Evolutionary conservation across 371 early-diverging fungal genomes (phyloP).

Genomic region (Circinella umbellata): DNA sequence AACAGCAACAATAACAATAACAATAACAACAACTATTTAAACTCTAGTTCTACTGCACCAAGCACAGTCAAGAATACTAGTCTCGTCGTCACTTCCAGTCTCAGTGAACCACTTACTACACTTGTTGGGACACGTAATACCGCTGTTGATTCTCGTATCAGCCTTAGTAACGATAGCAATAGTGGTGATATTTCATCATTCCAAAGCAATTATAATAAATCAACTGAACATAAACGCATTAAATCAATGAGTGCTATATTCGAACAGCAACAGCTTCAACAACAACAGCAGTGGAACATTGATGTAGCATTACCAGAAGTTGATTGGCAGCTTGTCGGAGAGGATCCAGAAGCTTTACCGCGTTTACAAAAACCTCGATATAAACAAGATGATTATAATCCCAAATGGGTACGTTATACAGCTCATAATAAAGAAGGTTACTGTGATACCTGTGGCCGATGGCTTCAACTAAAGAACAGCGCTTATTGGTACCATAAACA

Average conservation of each 20-base stretch:
- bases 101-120: neutral
- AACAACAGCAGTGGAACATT: conserved; percentile 2
- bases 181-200: neutral
- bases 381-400: conserved; percentile 86
- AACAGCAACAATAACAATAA: too few relatives aligned
- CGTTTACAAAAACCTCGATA: conserved; percentile 73
- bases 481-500: conserved; percentile 94
- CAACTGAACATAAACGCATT: neutral
- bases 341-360: conserved; percentile 37
- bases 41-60: neutral
- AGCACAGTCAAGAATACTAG: neutral
- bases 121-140: neutral
- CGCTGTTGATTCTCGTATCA: neutral
- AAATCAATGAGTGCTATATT: conserved; percentile 9
- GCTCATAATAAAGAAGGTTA: conserved; percentile 87
- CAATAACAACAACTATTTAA: too few relatives aligned
- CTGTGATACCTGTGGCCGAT: conserved; percentile 89
- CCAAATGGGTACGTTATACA: conserved; percentile 81
- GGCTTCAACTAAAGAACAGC: conserved; percentile 92
- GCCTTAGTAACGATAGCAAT: neutral
- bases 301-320: neutral
- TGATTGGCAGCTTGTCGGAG: conserved; percentile 28
- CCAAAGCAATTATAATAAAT: neutral
- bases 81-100: neutral
- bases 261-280: neutral